Evolutionary conservation across 2,329 filamentous ascomycete genomes (phyloP), one percentile per base, ranked within the genome.

Genomic region (Epichloe baconii): DNA sequence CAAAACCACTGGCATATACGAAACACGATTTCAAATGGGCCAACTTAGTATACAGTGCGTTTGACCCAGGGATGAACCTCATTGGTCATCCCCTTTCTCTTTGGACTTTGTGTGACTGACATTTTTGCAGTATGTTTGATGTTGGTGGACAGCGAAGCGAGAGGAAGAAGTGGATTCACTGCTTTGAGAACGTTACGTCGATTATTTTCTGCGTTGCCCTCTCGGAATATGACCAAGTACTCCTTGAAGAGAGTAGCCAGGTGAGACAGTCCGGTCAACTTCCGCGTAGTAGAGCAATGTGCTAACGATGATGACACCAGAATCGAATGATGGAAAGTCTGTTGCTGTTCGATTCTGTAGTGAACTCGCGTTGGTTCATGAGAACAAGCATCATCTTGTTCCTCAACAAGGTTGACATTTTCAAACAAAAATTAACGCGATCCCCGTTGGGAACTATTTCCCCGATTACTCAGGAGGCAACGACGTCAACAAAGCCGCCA

Each of bases 311-410:
- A 34, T 23, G 19, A n/a, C 7, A 6, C 21, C 59, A 95, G 88
- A 98, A 98, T 67, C 93, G 93, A 56, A 98, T 98, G 93, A 95
- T 97, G 88, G 93, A 98, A 69, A 95, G 89, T 64, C 70, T 98
- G 49, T 80, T 97, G 15, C 78, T 98, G 4, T 98, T 98, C 66
- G 93, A 98, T 69, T 97, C 91, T 1, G 93, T 98, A 4, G 93
- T 98, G 59, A 98, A 98, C 71, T 97, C 93, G 35, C 79, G 93
- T 60, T 98, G 93, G 93, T 98, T 98, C 70, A 95, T 97, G 86
- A 79, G 93, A 60, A 98, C 93, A 12, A 96, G 90, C 65, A 98
- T 98, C 64, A 97, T 98, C 63, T 76, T 98, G 52, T 98, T 98
- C 72, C 77, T 98, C 55, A 98, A 98, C 75, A 98, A 98, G 69